These are phyloP conservation scores for Microcyclospora pomicola DNA, from an alignment of 2,329 filamentous ascomycete genomes.

Conservation along the genomic window DNA sequence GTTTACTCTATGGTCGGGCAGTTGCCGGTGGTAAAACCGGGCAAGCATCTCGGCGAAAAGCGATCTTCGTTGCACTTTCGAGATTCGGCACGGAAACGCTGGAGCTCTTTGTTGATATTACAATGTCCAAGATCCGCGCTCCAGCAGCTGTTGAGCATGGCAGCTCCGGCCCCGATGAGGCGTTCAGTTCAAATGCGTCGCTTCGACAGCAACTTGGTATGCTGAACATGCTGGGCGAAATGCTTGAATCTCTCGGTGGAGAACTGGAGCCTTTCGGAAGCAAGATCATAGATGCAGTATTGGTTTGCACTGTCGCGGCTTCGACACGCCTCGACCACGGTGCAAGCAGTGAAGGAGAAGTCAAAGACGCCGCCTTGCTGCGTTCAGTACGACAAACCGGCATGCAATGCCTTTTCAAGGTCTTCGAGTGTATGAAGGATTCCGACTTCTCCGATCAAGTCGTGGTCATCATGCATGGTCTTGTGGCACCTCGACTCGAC, in stretches of 20 bases:
- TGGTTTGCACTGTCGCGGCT: slow-evolving; percentile 56
- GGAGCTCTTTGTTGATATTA: slow-evolving; percentile 68
- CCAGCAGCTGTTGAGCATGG: neutral
- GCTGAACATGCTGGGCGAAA: slow-evolving; percentile 76
- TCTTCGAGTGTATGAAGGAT: slow-evolving; percentile 59
- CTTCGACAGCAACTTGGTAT: slow-evolving; percentile 75
- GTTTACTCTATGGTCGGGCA: slow-evolving; percentile 77
- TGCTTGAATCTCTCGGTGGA: slow-evolving; percentile 71
- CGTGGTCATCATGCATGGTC: slow-evolving; percentile 54
- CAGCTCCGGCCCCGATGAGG: neutral
- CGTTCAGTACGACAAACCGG: slow-evolving; percentile 55
- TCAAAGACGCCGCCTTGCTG: slow-evolving; percentile 41
- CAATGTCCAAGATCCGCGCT: slow-evolving; percentile 43
- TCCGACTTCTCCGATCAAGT: slow-evolving; percentile 64
- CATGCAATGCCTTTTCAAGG: slow-evolving; percentile 66
- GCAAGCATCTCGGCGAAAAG: slow-evolving; percentile 62
- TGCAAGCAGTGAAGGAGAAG: slow-evolving; percentile 15
- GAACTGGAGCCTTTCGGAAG: slow-evolving; percentile 55
- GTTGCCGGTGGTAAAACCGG: slow-evolving; percentile 71
- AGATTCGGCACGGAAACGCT: slow-evolving; percentile 63
- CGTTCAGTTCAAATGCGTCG: neutral
- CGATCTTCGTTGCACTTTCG: slow-evolving; percentile 62
- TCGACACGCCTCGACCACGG: slow-evolving; percentile 19
- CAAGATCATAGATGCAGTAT: slow-evolving; percentile 57
- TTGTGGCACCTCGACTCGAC: slow-evolving; percentile 63